Base-by-base conservation (phyloP, 2,329 filamentous ascomycete genomes). In the Emmonsiellopsis sp. region DNA sequence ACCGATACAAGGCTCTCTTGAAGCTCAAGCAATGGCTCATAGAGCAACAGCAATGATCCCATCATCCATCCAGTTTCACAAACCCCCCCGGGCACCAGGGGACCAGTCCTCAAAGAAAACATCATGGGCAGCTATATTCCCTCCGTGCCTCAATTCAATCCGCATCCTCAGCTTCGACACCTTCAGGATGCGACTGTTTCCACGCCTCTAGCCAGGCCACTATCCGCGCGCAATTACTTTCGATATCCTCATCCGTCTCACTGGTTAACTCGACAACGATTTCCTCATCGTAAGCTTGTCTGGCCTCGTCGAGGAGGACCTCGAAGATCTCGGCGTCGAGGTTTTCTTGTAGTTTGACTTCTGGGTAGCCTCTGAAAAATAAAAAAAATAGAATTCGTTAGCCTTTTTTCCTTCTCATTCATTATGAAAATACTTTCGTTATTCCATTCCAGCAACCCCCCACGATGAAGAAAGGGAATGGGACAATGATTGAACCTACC, bases 261-360 rank as follows among this genome's bases (percentile, higher is more conserved):
- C 92, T 97, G 64, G 76, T 82, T 64, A 98, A 73, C 71, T 95
- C 90, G 30, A 97, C 87, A 38, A 98, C 86, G 61, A 95, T 88
- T 66, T 93, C 83, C 69, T 87, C 82, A 52, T 89, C 87, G 65
- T 92, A 98, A 9, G 86, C 82, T 58, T 95, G 91, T 56, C 84
- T 78, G 34, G 93, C 93, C 74, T 98, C 93, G 61, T 95, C 86
- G 16, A 95, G 76, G 53, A 98, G 75, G 30, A 97, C 89, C 66
- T 95, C 87, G 85, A 98, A 97, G 66, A 98, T 97, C 74, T 98
- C 93, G 32, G 89, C 87, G 70, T 98, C 93, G 56, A 98, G 76
- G 67, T 98, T 98, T 70, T 97, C 93, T 69, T 97, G 88, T 43
- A 98, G 76, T 70, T 98, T 98, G 58, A 80, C 79, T 66, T 93